Conservation (phyloP, 2,329 filamentous ascomycete genomes). For the Colletotrichum coccodes region DNA sequence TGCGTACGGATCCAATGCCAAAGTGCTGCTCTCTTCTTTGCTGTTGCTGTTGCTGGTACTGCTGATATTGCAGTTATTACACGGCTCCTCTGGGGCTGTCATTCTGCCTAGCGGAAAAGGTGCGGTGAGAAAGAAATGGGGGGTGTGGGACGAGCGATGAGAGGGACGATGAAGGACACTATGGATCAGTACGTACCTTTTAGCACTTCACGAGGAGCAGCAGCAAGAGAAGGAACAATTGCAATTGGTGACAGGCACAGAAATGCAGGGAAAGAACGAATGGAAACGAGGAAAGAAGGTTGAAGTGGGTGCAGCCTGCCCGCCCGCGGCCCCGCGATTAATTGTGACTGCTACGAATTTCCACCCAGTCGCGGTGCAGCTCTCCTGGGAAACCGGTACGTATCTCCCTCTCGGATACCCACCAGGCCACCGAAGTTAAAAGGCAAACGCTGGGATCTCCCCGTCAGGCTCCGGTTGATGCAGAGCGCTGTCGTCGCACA, state of each 20-base stretch:
- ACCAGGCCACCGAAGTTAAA: not conserved
- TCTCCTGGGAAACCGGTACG: not conserved
- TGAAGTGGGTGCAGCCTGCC: slow-evolving; percentile 22
- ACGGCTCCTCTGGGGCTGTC: slow-evolving; percentile 1
- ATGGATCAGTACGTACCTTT: not conserved
- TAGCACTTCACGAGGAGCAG: not conserved
- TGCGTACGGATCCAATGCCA: not conserved
- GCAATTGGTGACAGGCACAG: not conserved
- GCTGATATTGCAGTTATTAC: not conserved
- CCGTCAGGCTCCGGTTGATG: not conserved
- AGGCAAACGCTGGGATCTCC: slow-evolving; percentile 4
- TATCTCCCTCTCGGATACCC: not conserved
- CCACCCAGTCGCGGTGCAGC: not conserved
- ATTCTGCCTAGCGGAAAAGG: slow-evolving; percentile 19
- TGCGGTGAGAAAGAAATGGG: slow-evolving; percentile 23
- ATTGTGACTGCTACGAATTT: not conserved
- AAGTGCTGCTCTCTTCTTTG: not conserved
- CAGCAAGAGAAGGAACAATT: not conserved
- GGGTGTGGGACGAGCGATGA: slow-evolving; percentile 24
- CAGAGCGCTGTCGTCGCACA: slow-evolving; percentile 11
- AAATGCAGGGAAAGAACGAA: slow-evolving; percentile 11
- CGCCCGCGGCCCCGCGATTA: not conserved
- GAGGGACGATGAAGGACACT: not conserved
- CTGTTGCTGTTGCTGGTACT: not conserved
- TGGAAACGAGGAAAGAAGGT: slow-evolving; percentile 31